Evolutionary conservation across 2,329 filamentous ascomycete species (phyloP).

Genomic region (Trichoderma oligosporum): DNA sequence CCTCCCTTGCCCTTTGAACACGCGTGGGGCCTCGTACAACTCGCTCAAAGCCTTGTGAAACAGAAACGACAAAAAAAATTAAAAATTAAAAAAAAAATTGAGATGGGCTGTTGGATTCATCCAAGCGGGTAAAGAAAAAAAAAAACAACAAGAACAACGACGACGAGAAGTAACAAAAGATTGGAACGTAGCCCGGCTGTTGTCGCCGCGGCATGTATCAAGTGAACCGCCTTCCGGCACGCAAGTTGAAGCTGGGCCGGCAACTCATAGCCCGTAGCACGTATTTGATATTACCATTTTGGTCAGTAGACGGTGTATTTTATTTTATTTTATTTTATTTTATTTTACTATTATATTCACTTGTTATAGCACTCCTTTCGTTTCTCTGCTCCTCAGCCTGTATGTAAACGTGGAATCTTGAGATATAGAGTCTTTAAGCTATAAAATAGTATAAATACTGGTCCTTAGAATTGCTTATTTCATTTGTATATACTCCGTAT

Average conservation of each 20-base stretch:
- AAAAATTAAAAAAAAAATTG: not conserved
- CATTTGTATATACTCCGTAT: too few species aligned
- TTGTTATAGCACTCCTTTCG: too few species aligned
- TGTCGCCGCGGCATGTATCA: not conserved
- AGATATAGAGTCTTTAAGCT: too few species aligned
- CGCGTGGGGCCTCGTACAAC: not conserved
- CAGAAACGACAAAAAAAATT: too few species aligned
- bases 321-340: too few species aligned
- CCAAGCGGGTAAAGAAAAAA: not conserved
- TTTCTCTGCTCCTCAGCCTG: too few species aligned
- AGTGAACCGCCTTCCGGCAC: conserved; percentile 9
- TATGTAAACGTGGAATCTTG: too few species aligned
- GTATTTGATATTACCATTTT: too few species aligned
- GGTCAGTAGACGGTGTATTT: not conserved
- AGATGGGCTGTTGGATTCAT: not conserved
- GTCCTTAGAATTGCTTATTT: too few species aligned
- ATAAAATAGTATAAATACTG: too few species aligned
- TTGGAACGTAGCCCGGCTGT: not conserved
- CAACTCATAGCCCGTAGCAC: not conserved
- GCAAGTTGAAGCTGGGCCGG: conserved; percentile 1
- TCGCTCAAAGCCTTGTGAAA: not conserved
- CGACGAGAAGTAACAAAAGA: not conserved
- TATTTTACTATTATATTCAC: too few species aligned
- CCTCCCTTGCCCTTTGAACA: not conserved
- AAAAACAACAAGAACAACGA: too few species aligned